These are phyloP conservation scores for Sapria himalayana DNA, from an alignment of 345 rosid species.

Conservation along the genomic window DNA sequence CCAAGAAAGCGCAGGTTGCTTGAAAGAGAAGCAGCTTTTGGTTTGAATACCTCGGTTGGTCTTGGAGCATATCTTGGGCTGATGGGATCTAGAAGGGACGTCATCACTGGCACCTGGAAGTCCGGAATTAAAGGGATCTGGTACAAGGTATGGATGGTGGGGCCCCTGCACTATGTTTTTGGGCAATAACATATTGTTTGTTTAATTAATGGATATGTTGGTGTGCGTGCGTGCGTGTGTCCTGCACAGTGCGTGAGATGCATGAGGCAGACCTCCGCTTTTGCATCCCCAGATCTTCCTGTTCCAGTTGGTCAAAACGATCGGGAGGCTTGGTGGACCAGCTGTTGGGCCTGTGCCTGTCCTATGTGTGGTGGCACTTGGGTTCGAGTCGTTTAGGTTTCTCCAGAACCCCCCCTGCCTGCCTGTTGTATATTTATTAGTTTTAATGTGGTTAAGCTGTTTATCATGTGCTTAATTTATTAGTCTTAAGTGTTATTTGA, in stretches of 20 bases:
- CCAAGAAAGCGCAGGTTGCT: slow-evolving; percentile 91
- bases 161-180: too few relatives aligned
- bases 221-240: neutral
- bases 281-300: slow-evolving; percentile 37
- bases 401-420: too few relatives aligned
- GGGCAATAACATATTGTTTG: neutral
- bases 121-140: slow-evolving; percentile 88
- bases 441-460: too few relatives aligned
- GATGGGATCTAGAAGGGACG: slow-evolving; percentile 98
- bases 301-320: slow-evolving; percentile 36
- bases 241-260: slow-evolving; percentile 79
- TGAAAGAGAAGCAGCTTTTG: slow-evolving; percentile 97
- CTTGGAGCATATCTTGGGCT: slow-evolving; percentile 93
- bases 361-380: slow-evolving; percentile 98
- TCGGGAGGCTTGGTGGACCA: slow-evolving; percentile 76
- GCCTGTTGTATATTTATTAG: too few relatives aligned
- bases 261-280: slow-evolving; percentile 85
- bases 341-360: slow-evolving; percentile 93
- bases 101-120: slow-evolving; percentile 89
- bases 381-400: slow-evolving; percentile 80
- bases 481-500: too few relatives aligned
- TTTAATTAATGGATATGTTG: neutral
- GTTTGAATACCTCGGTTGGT: slow-evolving; percentile 78
- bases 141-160: slow-evolving; percentile 66
- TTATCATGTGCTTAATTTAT: too few relatives aligned